Conservation (phyloP, 2,329 filamentous ascomycete species). For the Alternaria consortialis region DNA sequence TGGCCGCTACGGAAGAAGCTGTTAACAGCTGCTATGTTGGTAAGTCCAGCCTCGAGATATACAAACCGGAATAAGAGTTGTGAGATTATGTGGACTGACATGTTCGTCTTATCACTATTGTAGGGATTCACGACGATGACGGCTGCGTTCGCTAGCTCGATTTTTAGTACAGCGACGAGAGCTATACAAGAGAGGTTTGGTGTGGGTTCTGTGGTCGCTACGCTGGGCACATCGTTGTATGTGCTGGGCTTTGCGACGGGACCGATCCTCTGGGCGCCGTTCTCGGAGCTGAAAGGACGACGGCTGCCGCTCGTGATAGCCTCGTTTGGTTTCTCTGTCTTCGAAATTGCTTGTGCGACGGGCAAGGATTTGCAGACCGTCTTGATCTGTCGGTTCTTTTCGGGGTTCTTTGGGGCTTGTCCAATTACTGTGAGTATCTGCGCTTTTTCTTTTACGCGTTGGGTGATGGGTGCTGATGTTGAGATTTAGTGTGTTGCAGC, state of each 20-base stretch:
- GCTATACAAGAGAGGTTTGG: slow-evolving; percentile 51
- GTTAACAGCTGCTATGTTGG: slow-evolving; percentile 70
- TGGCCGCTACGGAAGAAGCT: slow-evolving; percentile 84
- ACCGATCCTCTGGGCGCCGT: slow-evolving; percentile 57
- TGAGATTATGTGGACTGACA: not conserved
- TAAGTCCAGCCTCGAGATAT: no score
- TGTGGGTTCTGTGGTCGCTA: slow-evolving; percentile 60
- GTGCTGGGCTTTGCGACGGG: slow-evolving; percentile 62
- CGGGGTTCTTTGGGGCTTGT: slow-evolving; percentile 64
- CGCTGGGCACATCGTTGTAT: slow-evolving; percentile 60
- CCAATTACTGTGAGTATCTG: slow-evolving; percentile 58
- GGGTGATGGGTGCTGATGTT: slow-evolving; percentile 3
- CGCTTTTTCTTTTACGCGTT: not conserved
- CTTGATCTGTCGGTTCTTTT: slow-evolving; percentile 62
- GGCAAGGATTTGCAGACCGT: slow-evolving; percentile 64
- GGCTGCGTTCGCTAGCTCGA: slow-evolving; percentile 68
- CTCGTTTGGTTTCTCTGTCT: slow-evolving; percentile 62
- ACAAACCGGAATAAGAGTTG: no score
- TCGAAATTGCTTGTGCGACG: slow-evolving; percentile 59
- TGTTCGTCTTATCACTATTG: rapidly evolving
- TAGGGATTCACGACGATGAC: slow-evolving; percentile 73
- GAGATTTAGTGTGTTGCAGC: slow-evolving; percentile 56
- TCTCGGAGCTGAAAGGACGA: slow-evolving; percentile 62
- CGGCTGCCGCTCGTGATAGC: slow-evolving; percentile 59
- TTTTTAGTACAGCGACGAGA: slow-evolving; percentile 53